Evolutionary conservation across 768 basidiomycete species (phyloP).

Genomic region (Sarcomyxa edulis): DNA sequence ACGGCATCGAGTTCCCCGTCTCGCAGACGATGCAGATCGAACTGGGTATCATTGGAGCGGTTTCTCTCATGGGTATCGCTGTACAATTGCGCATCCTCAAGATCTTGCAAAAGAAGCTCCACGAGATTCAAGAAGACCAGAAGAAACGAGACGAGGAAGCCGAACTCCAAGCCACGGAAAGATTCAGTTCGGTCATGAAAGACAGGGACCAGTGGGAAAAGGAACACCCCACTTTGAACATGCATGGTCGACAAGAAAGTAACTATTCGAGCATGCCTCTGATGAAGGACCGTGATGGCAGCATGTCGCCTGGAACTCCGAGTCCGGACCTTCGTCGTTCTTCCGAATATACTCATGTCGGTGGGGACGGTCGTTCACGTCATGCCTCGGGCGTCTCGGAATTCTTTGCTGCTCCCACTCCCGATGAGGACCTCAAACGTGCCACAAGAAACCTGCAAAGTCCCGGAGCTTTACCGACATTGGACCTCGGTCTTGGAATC

Average conservation of each 20-base stretch:
- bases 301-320: conserved; percentile 37
- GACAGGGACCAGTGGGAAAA: conserved; percentile 87
- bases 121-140: conserved; percentile 74
- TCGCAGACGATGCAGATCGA: conserved; percentile 92
- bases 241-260: conserved; percentile 61
- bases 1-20: conserved; percentile 74
- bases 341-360: conserved; percentile 45
- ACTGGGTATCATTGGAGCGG: conserved; percentile 79
- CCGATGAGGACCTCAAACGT: conserved; percentile 57
- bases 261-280: conserved; percentile 58
- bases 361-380: conserved; percentile 51
- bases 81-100: conserved; percentile 86
- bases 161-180: conserved; percentile 66
- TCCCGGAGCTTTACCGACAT: conserved; percentile 55
- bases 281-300: conserved; percentile 57
- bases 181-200: conserved; percentile 55
- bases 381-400: conserved; percentile 69
- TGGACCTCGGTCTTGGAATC: conserved; percentile 74
- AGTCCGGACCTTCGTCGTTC: conserved; percentile 35
- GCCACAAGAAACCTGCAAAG: conserved; percentile 44
- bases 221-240: conserved; percentile 64
- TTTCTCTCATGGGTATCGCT: conserved; percentile 82
- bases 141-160: conserved; percentile 68
- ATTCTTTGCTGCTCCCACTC: conserved; percentile 56
- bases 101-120: conserved; percentile 72